Percentiles rank a stretch among this genome's conserved stretches.
phyloP scores from a whole-genome alignment of 805 yeast species.

The Pichia exigua region DNA sequence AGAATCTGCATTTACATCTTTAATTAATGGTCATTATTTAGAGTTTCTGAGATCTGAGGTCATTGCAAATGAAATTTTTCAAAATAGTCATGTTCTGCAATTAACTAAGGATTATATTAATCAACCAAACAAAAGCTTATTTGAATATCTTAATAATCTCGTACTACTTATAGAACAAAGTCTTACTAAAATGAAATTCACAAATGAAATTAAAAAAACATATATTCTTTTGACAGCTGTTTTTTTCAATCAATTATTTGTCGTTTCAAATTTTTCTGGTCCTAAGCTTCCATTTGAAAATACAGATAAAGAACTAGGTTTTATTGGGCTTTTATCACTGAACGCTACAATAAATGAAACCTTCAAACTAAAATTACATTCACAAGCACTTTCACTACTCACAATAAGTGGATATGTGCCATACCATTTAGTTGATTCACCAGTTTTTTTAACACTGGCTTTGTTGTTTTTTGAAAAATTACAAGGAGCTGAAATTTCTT shows the following conservation, averaged over 20 bases:
- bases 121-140: background rate
- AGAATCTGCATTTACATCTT: background rate
- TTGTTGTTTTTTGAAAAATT: conserved; percentile 37
- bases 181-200: background rate
- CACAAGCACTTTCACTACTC: conserved; percentile 11
- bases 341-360: conserved; percentile 17
- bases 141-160: background rate
- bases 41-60: conserved; percentile 11
- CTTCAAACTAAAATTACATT: conserved; percentile 13
- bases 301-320: conserved; percentile 8
- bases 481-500: conserved; percentile 24
- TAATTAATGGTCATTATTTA: conserved; percentile 25
- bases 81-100: conserved; percentile 4
- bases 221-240: conserved; percentile 39
- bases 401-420: conserved; percentile 53
- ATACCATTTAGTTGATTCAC: conserved; percentile 50
- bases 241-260: conserved; percentile 56
- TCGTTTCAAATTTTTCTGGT: conserved; percentile 78
- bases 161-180: background rate
- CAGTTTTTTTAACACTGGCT: conserved; percentile 38
- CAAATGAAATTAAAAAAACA: background rate
- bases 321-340: conserved; percentile 16
- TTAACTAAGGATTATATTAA: conserved; percentile 4
- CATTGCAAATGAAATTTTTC: conserved; percentile 12
- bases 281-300: conserved; percentile 44